phyloP scores from a whole-genome alignment of 805 yeast species.

The Torulaspora quercuum region DNA sequence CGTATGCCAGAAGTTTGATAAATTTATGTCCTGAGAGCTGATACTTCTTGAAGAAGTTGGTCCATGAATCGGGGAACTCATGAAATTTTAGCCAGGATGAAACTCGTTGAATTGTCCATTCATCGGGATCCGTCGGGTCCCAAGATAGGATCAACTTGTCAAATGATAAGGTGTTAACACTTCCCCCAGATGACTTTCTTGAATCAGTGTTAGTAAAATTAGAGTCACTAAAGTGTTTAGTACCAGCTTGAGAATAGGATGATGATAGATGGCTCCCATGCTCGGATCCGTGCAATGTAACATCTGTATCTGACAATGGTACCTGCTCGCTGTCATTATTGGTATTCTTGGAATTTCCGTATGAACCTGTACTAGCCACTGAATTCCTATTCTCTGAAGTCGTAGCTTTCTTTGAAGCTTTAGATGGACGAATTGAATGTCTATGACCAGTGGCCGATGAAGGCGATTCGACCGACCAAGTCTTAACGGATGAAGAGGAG shows the following conservation, averaged over 20 bases:
- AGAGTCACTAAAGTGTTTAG: slow-evolving; percentile 1
- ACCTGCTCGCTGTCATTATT: neutral
- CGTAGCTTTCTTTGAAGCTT: slow-evolving; percentile 3
- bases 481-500: slow-evolving; percentile 25
- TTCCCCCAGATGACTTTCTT: slow-evolving; percentile 30
- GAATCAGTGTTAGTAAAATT: slow-evolving; percentile 12
- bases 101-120: slow-evolving; percentile 73
- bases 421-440: slow-evolving; percentile 11
- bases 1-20: slow-evolving; percentile 64
- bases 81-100: slow-evolving; percentile 63
- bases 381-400: slow-evolving; percentile 6
- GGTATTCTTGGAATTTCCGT: slow-evolving; percentile 3
- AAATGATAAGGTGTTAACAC: slow-evolving; percentile 24
- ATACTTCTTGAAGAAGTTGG: slow-evolving; percentile 54
- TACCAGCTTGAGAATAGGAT: neutral
- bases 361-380: slow-evolving; percentile 8
- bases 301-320: slow-evolving; percentile 2
- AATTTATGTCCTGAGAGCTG: slow-evolving; percentile 62
- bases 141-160: slow-evolving; percentile 40
- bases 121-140: slow-evolving; percentile 52
- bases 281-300: slow-evolving; percentile 3
- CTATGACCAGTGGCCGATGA: slow-evolving; percentile 8
- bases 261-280: neutral
- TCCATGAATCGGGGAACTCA: slow-evolving; percentile 72
- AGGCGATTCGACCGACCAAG: slow-evolving; percentile 16